Evolutionary conservation across 2,329 filamentous ascomycete species (phyloP), one percentile per base, ranked within the genome.

Genomic region (Penicillium crustosum): DNA sequence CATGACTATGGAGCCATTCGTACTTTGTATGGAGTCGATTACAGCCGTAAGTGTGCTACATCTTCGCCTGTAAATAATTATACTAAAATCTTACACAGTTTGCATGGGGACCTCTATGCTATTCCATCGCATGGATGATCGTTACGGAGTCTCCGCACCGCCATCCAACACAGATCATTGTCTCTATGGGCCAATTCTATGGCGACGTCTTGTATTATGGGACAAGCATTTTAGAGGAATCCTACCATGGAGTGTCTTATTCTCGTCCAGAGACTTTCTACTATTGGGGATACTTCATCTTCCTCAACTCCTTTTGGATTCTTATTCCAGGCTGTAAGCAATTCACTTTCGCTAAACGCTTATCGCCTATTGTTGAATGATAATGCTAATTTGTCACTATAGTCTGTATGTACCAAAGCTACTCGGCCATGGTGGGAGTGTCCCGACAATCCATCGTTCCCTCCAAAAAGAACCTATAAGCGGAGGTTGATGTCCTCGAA

Each of bases 1-100:
- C 47, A 39, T 57, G 39, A 57, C 57, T 17, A 42, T 53, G 27
- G 45, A 49, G 13, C 31, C 45, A 10, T 36, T 36, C 17, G 35
- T 36, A n/a, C 35, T 36, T 9, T 36, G 35, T n/a, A 36, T 36
- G 35, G 35, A 36, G 35, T 36, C 35, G 15, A 9, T 36, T 36
- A 36, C 35, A 15, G 35, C 35, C 17, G 35, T 36, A n/a, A n/a
- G 35, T 9, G 7, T 36, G 35, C 35, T 8, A 36, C 15, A 36
- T n/a, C 6, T 9, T 36, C 6, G 7, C 15, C 7, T 36, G n/a
- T 36, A 17, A 1, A n/a, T 36, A n/a, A 8, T 36, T 2, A 1
- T 36, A 36, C 17, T 36, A 36, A 36, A 36, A n/a, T 9, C 7
- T 17, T n/a, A 9, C 35, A 4, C 7, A 36, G 35, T 36, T 36